These are phyloP conservation scores for Aspergillus ibericus DNA, from an alignment of 2,329 filamentous ascomycete genomes.

Conservation along the genomic window DNA sequence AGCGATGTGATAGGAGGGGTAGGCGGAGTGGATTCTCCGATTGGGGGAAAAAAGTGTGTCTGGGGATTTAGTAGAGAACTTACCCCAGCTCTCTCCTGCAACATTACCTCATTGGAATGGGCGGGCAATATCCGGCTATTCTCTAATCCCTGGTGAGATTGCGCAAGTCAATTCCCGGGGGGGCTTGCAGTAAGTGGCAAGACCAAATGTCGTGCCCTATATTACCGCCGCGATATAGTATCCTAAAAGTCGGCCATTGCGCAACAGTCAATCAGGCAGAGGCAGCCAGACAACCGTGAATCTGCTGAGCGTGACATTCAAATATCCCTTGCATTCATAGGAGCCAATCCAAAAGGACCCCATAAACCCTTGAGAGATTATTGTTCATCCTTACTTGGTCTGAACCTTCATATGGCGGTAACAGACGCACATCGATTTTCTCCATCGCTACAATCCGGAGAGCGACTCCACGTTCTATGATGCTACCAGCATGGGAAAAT, in stretches of 20 bases:
- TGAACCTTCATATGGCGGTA: too few relatives aligned
- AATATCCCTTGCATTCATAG: too few relatives aligned
- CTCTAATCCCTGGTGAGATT: background rate
- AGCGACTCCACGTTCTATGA: background rate
- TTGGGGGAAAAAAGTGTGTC: constrained; percentile 3
- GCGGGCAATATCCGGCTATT: background rate
- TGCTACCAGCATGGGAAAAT: background rate
- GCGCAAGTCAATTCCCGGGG: background rate
- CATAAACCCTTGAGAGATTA: too few relatives aligned
- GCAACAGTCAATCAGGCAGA: too few relatives aligned
- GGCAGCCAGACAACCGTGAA: too few relatives aligned
- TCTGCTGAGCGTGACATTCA: too few relatives aligned
- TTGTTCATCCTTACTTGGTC: too few relatives aligned
- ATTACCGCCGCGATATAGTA: background rate
- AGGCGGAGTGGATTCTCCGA: constrained; percentile 3
- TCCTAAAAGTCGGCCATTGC: too few relatives aligned
- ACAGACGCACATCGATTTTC: too few relatives aligned
- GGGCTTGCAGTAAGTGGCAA: background rate
- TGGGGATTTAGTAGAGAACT: background rate
- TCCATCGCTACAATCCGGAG: too few relatives aligned
- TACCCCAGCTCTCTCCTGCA: background rate
- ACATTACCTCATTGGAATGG: background rate
- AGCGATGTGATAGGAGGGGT: constrained; percentile 3
- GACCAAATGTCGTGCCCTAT: background rate
- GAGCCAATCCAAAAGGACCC: too few relatives aligned